Percentiles rank a stretch among this genome's conserved stretches.
Conservation (phyloP, 2,329 filamentous ascomycete species). For the Hypoxylon sp. region DNA sequence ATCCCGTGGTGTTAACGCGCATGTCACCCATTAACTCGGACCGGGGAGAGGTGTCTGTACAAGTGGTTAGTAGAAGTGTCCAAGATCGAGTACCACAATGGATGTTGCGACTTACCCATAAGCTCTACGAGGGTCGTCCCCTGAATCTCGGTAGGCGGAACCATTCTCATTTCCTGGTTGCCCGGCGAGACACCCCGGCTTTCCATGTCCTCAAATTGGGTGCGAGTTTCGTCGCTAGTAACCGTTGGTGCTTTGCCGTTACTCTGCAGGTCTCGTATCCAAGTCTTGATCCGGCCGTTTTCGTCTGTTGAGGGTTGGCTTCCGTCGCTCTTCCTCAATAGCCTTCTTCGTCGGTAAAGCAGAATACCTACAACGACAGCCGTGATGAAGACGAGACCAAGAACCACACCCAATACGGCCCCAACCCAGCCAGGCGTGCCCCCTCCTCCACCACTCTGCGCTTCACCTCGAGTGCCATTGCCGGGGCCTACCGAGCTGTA, state of each 20-base stretch:
- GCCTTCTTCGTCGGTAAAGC: conserved; percentile 65
- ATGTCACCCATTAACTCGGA: conserved; percentile 56
- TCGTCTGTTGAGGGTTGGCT: conserved; percentile 61
- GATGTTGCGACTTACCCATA: conserved; percentile 55
- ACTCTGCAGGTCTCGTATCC: conserved; percentile 61
- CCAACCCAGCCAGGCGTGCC: conserved; percentile 69
- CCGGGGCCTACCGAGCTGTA: conserved; percentile 59
- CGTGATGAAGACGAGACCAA: conserved; percentile 69
- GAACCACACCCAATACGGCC: conserved; percentile 72
- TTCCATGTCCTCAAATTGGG: conserved; percentile 56
- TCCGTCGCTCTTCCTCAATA: conserved; percentile 55
- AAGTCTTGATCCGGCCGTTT: conserved; percentile 63
- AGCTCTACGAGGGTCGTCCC: conserved; percentile 63
- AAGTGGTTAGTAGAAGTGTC: conserved; percentile 37
- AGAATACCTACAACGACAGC: conserved; percentile 64
- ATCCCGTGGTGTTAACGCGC: conserved; percentile 54
- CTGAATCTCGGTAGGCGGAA: conserved; percentile 56
- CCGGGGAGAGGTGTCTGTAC: conserved; percentile 58
- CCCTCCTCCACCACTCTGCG: conserved; percentile 48
- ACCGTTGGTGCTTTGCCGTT: conserved; percentile 60
- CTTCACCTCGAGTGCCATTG: conserved; percentile 49
- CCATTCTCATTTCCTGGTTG: conserved; percentile 35
- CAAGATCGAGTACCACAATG: background rate
- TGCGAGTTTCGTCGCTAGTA: conserved; percentile 60
- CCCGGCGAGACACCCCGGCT: conserved; percentile 42